Percentiles rank a stretch among this genome's conserved stretches.
phyloP scores from a whole-genome alignment of 163 green algal genomes.

The Botryococcus braunii region DNA sequence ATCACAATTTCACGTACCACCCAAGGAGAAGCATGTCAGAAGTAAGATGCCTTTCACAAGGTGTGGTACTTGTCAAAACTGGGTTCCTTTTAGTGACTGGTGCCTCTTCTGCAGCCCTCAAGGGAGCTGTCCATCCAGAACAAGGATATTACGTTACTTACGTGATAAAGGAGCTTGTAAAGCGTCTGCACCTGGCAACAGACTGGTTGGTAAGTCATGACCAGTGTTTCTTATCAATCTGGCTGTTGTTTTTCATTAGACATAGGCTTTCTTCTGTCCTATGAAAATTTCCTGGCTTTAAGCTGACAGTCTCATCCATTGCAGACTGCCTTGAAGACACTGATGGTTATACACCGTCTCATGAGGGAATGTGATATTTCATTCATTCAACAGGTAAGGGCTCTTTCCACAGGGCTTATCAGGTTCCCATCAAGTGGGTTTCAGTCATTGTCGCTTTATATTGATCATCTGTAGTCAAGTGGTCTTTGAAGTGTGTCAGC shows the following conservation, averaged over 20 bases:
- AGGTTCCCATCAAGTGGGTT: too few relatives aligned
- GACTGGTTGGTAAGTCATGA: constrained; percentile 55
- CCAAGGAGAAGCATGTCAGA: constrained; percentile 82
- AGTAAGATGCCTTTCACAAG: constrained; percentile 28
- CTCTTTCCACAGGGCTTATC: too few relatives aligned
- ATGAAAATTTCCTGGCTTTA: neutral
- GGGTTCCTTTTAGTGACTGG: neutral
- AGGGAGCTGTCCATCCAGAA: too few relatives aligned
- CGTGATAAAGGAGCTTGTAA: constrained; percentile 52
- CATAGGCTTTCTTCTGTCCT: neutral
- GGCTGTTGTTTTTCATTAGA: neutral
- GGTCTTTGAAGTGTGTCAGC: too few relatives aligned
- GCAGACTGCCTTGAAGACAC: constrained; percentile 67
- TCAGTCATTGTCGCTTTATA: too few relatives aligned
- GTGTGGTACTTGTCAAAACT: neutral
- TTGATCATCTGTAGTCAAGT: too few relatives aligned
- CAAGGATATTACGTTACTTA: constrained; percentile 58
- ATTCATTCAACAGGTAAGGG: constrained; percentile 68
- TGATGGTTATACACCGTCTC: constrained; percentile 82
- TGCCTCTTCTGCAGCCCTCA: constrained; percentile 10
- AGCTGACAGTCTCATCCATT: neutral
- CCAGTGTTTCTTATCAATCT: neutral
- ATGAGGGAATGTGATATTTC: constrained; percentile 70
- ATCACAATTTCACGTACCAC: constrained; percentile 53
- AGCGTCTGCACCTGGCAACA: constrained; percentile 49